Percentiles rank a stretch among this genome's conserved stretches.
Evolutionary conservation across 352 stramenopile genomes (phyloP).

Genomic region (Blastocystis sp.): DNA sequence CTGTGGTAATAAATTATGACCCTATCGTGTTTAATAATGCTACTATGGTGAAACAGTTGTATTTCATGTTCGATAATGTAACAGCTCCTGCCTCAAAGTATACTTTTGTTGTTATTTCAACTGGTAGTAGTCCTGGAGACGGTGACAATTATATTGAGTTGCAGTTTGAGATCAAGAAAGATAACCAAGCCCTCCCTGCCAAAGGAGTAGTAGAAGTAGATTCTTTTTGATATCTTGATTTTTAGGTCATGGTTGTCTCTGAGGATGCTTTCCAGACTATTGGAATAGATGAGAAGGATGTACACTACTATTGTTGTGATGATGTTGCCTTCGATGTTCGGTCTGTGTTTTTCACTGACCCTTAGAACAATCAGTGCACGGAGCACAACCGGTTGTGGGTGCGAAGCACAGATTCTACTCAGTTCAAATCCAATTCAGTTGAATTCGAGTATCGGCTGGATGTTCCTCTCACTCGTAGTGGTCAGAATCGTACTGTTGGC

Average conservation of each 20-base stretch:
- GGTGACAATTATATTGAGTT: conserved; percentile 50
- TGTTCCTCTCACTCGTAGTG: not conserved
- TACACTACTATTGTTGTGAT: conserved; percentile 52
- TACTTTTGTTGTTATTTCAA: not conserved
- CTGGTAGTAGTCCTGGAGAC: conserved; percentile 21
- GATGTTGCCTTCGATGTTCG: conserved; percentile 46
- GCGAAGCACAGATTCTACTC: not conserved
- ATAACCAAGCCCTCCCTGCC: not conserved
- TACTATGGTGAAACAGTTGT: not conserved
- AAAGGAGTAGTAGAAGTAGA: conserved; percentile 28
- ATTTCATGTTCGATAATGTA: conserved; percentile 60
- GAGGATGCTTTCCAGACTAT: conserved; percentile 48
- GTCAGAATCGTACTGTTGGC: conserved; percentile 6
- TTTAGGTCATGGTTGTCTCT: conserved; percentile 41
- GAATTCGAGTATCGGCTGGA: not conserved
- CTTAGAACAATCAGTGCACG: conserved; percentile 34
- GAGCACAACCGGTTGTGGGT: conserved; percentile 43
- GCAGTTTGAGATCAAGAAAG: conserved; percentile 4
- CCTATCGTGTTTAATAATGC: not conserved
- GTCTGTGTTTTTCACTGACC: not conserved
- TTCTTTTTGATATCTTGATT: not conserved
- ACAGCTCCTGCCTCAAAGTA: conserved; percentile 21
- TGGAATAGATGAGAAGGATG: conserved; percentile 1
- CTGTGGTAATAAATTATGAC: conserved; percentile 49
- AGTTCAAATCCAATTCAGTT: not conserved